Evolutionary conservation across 108 stramenopile species (phyloP), one percentile per base, ranked within the genome.

Genomic region (Bacterosira constricta): DNA sequence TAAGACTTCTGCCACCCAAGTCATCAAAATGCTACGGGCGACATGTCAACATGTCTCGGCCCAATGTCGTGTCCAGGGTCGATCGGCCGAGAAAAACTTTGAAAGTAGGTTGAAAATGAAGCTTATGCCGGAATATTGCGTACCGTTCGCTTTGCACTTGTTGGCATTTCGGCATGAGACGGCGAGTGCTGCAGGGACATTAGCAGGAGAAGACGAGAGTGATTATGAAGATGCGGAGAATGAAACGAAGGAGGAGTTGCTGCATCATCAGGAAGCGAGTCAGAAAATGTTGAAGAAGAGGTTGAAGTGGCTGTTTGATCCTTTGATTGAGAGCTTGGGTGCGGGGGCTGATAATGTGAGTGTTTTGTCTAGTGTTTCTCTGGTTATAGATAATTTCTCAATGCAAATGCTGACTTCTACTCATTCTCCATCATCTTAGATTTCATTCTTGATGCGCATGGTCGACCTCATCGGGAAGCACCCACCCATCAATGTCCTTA

Each of bases 401-500:
- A 5, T 56, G 29, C 7, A 2, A 21, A 26, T 60, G 45, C 41
- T 13, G 11, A 58, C 32, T 37, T 38, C 32, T 37, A 31, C 4
- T 27, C 17, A 32, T 37, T 57, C 46, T 53, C n/a, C 29, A 12
- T 30, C 4, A 21, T 6, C 51, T n/a, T 37, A 79, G 77, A 90
- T 96, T 52, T 89, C 89, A 1, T 96, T 96, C 58, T 71, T 96
- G 42, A 71, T 96, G 21, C 83, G 92, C 30, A 88, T 96, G 86
- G 65, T 88, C 21, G 90, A 91, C 30, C 52, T 85, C 31, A 62
- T 90, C 63, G 88, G 80, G 10, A 85, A 84, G 34, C 68, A 80
- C 38, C 73, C 66, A 44, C 79, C 61, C 30, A 46, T 66, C 20
- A 59, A 71, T 71, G 77, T 77, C 12, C 70, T 77, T 20, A 54